Base-by-base conservation (phyloP, 306 rosid genomes). In the Parietaria judaica region DNA sequence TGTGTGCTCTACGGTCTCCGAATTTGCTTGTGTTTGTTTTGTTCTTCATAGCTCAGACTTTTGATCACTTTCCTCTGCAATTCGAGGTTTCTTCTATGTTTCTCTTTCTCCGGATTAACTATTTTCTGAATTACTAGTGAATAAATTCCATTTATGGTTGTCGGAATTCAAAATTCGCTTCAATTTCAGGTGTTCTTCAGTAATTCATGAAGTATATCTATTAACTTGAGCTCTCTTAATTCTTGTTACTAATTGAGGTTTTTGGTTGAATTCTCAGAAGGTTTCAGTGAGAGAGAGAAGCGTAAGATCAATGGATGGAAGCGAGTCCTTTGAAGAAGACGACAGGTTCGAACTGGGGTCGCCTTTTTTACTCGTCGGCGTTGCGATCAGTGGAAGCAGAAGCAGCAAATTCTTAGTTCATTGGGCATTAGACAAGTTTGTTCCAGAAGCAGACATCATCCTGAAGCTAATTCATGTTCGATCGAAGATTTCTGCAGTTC, bases 391-490 rank as follows among this genome's bases (percentile, higher is more conserved):
- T 67, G 99, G 99, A 58, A 78, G 64, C 70, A 86, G 71, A 54
- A 88, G 84, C 51, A 86, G 95, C 80, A 86, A 82, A 75, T 70
- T 74, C 77, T 78, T 88, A 7, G 80, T 88, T 36, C 81, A 65
- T 35, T 92, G 99, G 95, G 84, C 95, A 3, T 81, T 88, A 14
- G 87, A 86, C 36, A 86, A 86, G 79, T 86, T 88, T 78, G 81
- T 82, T 63, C 89, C 90, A 0, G 90, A 88, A 75, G 95, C 88
- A 68, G 70, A 57, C 72, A 70, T 70, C 48, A 23, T 55, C 65
- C 80, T 84, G 81, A 92, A 82, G 85, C 66, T 92, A 63, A 67
- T 92, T 14, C 97, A 92, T 70, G 80, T 92, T 64, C 74, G 82
- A 36, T 72, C 85, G 46, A 81, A 67, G 79, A 82, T 81, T 68